A percentile compares a stretch with the other conserved stretches of the same genome.
phyloP scores from a whole-genome alignment of 2,329 filamentous ascomycete species.

The Fusarium musae region DNA sequence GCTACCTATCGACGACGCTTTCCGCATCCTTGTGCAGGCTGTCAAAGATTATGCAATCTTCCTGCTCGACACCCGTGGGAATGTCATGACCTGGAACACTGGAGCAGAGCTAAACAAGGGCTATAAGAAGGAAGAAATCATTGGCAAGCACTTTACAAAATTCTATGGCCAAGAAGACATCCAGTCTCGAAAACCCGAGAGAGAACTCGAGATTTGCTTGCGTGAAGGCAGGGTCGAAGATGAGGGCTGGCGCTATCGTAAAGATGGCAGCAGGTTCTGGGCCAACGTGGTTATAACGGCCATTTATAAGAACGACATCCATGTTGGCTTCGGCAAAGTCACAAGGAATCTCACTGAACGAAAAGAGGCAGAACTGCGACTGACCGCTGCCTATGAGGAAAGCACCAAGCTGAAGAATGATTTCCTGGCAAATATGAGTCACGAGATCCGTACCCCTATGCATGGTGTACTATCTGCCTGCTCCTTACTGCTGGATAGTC shows the following conservation, averaged over 20 bases:
- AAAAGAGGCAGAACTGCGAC: neutral
- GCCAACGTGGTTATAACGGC: slow-evolving; percentile 8
- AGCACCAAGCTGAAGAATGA: slow-evolving; percentile 1
- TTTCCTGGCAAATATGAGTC: slow-evolving; percentile 8
- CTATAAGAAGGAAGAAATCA: slow-evolving; percentile 3
- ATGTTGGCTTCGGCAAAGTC: slow-evolving; percentile 10
- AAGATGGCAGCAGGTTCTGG: slow-evolving; percentile 7
- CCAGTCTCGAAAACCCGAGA: neutral
- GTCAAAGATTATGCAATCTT: slow-evolving; percentile 15
- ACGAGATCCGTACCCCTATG: slow-evolving; percentile 11
- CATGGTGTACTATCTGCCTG: slow-evolving; percentile 6
- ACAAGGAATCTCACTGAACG: slow-evolving; percentile 4
- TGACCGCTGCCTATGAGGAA: slow-evolving; percentile 9
- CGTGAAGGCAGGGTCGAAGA: slow-evolving; percentile 5
- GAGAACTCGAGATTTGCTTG: slow-evolving; percentile 6
- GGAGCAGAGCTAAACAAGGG: slow-evolving; percentile 11
- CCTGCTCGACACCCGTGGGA: neutral
- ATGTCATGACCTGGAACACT: slow-evolving; percentile 5
- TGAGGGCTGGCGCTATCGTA: slow-evolving; percentile 12
- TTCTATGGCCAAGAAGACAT: slow-evolving; percentile 13
- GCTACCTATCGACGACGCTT: slow-evolving; percentile 5
- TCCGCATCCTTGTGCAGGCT: slow-evolving; percentile 3
- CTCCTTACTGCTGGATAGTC: neutral
- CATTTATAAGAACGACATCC: neutral
- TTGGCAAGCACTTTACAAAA: slow-evolving; percentile 3